These are phyloP conservation scores for Podaxis mareebaensis DNA, from an alignment of 768 basidiomycete species.

Conservation along the genomic window DNA sequence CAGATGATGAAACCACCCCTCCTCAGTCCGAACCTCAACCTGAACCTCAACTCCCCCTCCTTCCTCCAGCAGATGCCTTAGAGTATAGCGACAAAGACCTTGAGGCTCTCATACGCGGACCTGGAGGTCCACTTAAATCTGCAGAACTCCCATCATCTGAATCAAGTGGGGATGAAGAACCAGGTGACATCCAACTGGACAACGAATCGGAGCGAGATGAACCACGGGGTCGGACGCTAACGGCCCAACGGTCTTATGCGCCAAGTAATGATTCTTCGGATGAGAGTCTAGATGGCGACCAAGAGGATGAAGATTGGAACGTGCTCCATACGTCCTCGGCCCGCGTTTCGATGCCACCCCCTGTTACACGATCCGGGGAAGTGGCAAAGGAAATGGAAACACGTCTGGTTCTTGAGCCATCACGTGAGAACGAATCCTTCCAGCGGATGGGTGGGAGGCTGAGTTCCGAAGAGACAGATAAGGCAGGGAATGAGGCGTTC, in stretches of 20 bases:
- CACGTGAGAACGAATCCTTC: slow-evolving; percentile 27
- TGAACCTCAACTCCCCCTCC: background rate
- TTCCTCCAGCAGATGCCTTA: slow-evolving; percentile 16
- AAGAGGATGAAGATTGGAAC: slow-evolving; percentile 22
- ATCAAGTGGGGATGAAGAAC: slow-evolving; percentile 42
- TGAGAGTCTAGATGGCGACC: slow-evolving; percentile 37
- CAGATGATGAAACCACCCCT: background rate
- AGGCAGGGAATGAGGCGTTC: slow-evolving; percentile 34
- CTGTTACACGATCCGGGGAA: background rate
- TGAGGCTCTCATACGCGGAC: slow-evolving; percentile 40
- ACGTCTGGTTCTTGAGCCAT: background rate
- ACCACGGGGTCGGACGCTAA: slow-evolving; percentile 19
- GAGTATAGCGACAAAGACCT: slow-evolving; percentile 33
- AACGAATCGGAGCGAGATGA: slow-evolving; percentile 28
- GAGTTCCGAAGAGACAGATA: slow-evolving; percentile 33
- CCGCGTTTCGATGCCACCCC: background rate
- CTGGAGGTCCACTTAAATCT: slow-evolving; percentile 28
- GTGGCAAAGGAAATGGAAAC: background rate
- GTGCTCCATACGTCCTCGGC: background rate
- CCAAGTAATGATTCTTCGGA: slow-evolving; percentile 30
- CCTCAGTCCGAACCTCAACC: no score
- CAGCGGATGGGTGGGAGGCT: slow-evolving; percentile 30
- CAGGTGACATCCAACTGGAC: slow-evolving; percentile 36
- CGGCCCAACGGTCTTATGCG: background rate
- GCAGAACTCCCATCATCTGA: slow-evolving; percentile 41